Evolutionary conservation across 139 green algal species (phyloP).

Genomic region (Yamagishiella unicocca): DNA sequence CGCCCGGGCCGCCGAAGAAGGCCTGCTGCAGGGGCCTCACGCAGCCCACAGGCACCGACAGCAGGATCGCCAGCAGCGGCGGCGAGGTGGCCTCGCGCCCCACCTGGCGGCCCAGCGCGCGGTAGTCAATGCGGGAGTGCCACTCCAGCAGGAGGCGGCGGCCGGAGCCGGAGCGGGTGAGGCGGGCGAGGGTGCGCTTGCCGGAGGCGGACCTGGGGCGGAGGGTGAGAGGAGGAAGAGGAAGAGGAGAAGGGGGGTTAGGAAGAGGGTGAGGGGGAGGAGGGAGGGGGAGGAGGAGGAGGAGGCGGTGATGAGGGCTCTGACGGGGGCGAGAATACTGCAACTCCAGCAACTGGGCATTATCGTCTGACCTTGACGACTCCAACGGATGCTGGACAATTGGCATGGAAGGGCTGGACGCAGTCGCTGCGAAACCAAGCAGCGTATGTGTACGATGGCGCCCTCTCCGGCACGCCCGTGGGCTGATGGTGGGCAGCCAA

Average conservation of each 20-base stretch:
- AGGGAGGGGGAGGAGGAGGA: background rate
- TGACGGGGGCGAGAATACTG: too few species aligned
- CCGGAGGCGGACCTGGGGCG: background rate
- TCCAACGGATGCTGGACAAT: too few species aligned
- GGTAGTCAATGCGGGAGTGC: background rate
- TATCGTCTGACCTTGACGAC: too few species aligned
- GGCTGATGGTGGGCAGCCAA: too few species aligned
- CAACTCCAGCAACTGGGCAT: too few species aligned
- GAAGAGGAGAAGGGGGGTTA: background rate
- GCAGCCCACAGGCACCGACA: constrained; percentile 58
- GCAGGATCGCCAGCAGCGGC: constrained; percentile 48
- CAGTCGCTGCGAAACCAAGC: too few species aligned
- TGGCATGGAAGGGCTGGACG: too few species aligned
- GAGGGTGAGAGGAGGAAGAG: background rate
- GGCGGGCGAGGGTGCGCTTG: background rate
- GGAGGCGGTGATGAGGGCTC: background rate
- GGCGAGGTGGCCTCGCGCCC: constrained; percentile 33
- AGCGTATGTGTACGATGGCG: too few species aligned
- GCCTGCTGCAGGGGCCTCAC: constrained; percentile 51
- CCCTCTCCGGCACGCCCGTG: too few species aligned
- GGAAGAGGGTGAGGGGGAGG: too few species aligned
- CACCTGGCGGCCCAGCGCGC: constrained; percentile 8
- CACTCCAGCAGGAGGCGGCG: background rate
- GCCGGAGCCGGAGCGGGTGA: background rate
- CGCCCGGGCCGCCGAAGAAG: constrained; percentile 49